A percentile compares a stretch with the other conserved stretches of the same genome.
Evolutionary conservation across 345 rosid genomes (phyloP).

Genomic region (Syzygium grande): DNA sequence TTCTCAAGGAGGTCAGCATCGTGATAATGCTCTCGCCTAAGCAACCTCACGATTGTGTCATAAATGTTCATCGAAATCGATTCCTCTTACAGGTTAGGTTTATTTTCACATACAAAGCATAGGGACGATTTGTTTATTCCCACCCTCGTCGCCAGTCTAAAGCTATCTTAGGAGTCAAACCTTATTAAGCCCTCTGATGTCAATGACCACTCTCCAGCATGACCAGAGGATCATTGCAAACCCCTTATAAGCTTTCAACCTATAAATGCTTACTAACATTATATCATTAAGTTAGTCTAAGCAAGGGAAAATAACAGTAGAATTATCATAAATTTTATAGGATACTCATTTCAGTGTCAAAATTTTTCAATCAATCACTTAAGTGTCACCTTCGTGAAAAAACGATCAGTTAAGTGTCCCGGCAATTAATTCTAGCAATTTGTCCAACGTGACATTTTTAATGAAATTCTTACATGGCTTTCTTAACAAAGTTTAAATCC

Average conservation of each 20-base stretch:
- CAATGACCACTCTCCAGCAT: background rate
- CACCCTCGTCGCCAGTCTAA: background rate
- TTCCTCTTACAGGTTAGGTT: background rate
- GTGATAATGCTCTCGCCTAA: background rate
- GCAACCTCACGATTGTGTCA: background rate
- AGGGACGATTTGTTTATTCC: background rate
- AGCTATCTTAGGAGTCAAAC: background rate
- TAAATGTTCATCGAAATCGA: background rate
- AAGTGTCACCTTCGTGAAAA: accelerated
- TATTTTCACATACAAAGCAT: background rate
- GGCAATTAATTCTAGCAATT: accelerated
- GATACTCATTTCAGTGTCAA: background rate
- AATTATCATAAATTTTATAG: background rate
- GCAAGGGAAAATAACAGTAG: too few species aligned
- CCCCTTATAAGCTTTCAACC: background rate
- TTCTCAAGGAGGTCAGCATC: background rate
- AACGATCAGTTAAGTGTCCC: too few species aligned
- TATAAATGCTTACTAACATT: too few species aligned
- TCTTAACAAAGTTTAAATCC: background rate
- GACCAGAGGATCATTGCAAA: background rate
- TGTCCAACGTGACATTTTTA: background rate
- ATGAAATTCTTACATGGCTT: background rate
- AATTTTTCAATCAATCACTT: background rate
- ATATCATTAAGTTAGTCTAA: background rate
- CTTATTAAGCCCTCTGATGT: background rate